These are phyloP conservation scores for Anthoceros angustus DNA, from an alignment of 225 moss, liverwort and hornwort genomes.

Conservation along the genomic window DNA sequence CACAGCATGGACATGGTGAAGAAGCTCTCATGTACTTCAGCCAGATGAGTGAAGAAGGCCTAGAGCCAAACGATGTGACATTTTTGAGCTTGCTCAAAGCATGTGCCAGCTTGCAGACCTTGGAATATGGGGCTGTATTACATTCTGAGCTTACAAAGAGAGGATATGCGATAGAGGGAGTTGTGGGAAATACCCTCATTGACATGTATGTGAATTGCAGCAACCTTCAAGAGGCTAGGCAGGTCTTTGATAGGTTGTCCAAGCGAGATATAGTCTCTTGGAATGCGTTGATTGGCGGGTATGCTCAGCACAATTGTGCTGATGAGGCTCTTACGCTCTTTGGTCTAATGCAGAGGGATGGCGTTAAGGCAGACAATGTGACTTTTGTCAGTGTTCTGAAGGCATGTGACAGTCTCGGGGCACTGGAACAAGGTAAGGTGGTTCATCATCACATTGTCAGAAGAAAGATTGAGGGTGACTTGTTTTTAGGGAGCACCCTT, in stretches of 20 bases:
- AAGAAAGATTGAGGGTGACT: neutral
- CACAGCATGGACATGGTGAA: neutral
- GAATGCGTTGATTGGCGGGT: neutral
- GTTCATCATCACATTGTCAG: neutral
- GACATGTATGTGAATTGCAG: neutral
- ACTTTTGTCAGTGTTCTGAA: neutral
- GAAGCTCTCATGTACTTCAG: neutral
- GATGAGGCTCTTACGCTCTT: neutral
- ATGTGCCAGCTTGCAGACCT: neutral
- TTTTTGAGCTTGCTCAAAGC: neutral
- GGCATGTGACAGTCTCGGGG: neutral
- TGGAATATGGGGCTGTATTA: neutral
- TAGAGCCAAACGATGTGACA: neutral
- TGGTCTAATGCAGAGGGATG: neutral
- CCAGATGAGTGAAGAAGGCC: neutral
- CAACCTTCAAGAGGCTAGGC: neutral
- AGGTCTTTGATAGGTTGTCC: conserved; percentile 2
- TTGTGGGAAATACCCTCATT: neutral
- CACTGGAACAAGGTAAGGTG: conserved; percentile 1
- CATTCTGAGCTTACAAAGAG: neutral
- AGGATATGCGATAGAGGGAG: neutral
- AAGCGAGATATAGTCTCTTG: neutral
- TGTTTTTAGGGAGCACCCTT: neutral
- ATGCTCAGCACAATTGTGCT: neutral
- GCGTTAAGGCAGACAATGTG: neutral